Percentiles rank a stretch among this genome's conserved stretches.
Conservation (phyloP, 306 rosid genomes). For the Betula pendula region DNA sequence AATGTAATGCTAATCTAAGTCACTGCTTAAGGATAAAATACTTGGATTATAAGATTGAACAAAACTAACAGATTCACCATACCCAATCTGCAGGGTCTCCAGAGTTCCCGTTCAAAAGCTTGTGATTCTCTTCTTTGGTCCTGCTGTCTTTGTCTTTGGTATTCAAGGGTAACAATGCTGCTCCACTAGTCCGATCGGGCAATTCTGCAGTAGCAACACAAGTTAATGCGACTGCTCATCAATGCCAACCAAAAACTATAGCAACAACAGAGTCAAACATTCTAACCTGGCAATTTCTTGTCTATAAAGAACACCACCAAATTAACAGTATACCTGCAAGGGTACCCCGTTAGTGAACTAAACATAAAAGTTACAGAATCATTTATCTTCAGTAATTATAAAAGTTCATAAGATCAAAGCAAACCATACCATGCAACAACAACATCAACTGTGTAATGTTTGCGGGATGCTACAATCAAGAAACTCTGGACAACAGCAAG, state of each 20-base stretch:
- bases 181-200: constrained; percentile 73
- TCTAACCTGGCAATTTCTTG: constrained; percentile 82
- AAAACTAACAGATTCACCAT: constrained; percentile 30
- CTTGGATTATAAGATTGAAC: constrained; percentile 15
- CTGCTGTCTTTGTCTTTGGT: constrained; percentile 68
- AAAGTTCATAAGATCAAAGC: background rate
- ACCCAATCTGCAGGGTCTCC: constrained; percentile 91
- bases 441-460: constrained; percentile 97
- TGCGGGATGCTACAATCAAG: constrained; percentile 93
- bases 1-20: constrained; percentile 26
- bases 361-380: background rate
- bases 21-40: constrained; percentile 27
- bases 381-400: background rate
- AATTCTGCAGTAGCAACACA: constrained; percentile 55
- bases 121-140: constrained; percentile 88
- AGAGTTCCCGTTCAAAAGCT: constrained; percentile 82
- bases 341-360: constrained; percentile 24
- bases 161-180: constrained; percentile 69
- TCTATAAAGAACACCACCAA: constrained; percentile 87
- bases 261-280: constrained; percentile 12
- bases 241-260: constrained; percentile 1
- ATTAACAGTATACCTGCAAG: constrained; percentile 91
- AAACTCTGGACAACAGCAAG: constrained; percentile 85
- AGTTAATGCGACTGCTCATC: constrained; percentile 31
- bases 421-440: constrained; percentile 89